Percentiles rank a stretch among this genome's conserved stretches.
Conservation (phyloP, 495 filamentous ascomycete species). For the Aspergillus conjunctus region DNA sequence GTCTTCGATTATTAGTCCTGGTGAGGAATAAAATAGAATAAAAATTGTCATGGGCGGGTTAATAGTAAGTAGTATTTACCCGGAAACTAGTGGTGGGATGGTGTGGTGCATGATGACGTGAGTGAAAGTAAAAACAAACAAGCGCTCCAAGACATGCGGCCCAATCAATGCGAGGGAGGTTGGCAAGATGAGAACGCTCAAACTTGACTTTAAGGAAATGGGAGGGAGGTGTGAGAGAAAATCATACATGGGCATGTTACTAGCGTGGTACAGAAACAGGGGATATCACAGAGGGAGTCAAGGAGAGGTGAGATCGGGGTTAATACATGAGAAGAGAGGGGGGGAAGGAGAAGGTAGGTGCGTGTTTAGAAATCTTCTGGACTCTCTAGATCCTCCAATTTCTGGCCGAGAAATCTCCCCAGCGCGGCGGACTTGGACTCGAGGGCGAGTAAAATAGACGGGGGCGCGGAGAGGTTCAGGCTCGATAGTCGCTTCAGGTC, state of each 20-base stretch:
- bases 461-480: conserved; percentile 46
- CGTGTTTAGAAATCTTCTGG: conserved; percentile 48
- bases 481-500: conserved; percentile 46
- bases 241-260: background rate
- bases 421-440: conserved; percentile 52
- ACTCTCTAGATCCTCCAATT: conserved; percentile 46
- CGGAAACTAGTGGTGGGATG: background rate
- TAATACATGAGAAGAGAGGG: background rate
- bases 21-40: background rate
- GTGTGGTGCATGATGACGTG: background rate
- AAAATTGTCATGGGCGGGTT: background rate
- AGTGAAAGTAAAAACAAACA: background rate
- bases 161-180: background rate
- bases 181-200: background rate
- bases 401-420: conserved; percentile 45
- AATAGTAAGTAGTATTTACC: too few species aligned
- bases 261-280: background rate
- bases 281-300: background rate
- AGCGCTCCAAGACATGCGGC: background rate
- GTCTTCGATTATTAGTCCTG: background rate
- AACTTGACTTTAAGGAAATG: background rate
- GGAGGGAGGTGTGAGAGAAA: background rate
- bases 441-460: conserved; percentile 44
- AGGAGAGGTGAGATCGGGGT: background rate
- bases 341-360: conserved; percentile 8